phyloP scores from a whole-genome alignment of 2,329 filamentous ascomycete genomes.

The Paraphoma sp. region DNA sequence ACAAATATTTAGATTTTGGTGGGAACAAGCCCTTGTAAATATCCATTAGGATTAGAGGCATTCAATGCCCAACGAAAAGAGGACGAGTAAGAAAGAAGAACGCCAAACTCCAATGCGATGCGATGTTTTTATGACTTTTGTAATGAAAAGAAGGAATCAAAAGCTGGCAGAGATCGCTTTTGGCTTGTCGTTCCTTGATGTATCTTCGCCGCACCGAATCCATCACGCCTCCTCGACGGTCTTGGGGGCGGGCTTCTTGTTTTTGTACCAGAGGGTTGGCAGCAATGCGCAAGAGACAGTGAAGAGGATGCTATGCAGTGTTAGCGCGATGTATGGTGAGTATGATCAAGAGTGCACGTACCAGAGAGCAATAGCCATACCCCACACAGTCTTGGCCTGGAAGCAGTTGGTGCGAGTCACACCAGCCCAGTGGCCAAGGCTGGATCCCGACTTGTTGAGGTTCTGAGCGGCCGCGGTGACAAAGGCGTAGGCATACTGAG shows the following conservation, averaged over 20 bases:
- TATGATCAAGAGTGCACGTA: constrained; percentile 46
- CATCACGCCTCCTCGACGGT: constrained; percentile 38
- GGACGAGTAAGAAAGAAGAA: constrained; percentile 8
- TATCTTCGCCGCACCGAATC: neutral
- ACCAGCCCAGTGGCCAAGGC: constrained; percentile 63
- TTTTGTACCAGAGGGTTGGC: constrained; percentile 58
- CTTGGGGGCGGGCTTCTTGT: constrained; percentile 52
- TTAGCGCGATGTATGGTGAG: constrained; percentile 11
- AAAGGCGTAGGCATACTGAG: constrained; percentile 60
- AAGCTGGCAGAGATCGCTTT: constrained; percentile 22
- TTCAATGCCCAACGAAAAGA: constrained; percentile 38
- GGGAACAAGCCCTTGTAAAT: constrained; percentile 1
- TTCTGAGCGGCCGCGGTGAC: constrained; percentile 60
- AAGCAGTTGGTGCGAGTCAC: constrained; percentile 70
- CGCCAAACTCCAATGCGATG: constrained; percentile 30
- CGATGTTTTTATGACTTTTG: constrained; percentile 18
- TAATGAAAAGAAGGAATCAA: constrained; percentile 2
- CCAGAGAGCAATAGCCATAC: constrained; percentile 79
- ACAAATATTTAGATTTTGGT: constrained; percentile 1
- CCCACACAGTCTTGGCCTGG: constrained; percentile 88
- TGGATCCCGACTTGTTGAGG: constrained; percentile 58
- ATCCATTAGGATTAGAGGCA: constrained; percentile 44
- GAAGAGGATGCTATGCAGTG: constrained; percentile 50
- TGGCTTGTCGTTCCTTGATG: constrained; percentile 25
- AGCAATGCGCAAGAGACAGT: constrained; percentile 53